Percentiles rank a stretch among this genome's conserved stretches.
Evolutionary conservation across 345 rosid genomes (phyloP).

Genomic region (Erodium maritimum): DNA sequence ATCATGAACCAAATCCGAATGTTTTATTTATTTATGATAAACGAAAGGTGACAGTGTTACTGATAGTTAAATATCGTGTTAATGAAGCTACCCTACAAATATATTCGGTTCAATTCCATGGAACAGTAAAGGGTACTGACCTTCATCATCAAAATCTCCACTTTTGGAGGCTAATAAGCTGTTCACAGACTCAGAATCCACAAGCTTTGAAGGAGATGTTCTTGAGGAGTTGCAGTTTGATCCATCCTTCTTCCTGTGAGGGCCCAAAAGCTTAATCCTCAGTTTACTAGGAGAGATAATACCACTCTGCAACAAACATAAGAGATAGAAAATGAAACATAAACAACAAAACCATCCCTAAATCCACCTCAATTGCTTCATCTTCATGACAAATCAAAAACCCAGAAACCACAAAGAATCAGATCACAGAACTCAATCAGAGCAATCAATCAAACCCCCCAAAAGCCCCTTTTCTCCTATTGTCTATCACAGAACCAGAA

Average conservation of each 20-base stretch:
- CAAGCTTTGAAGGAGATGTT: conserved; percentile 84
- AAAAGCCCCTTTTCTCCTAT: background rate
- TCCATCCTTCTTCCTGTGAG: conserved; percentile 59
- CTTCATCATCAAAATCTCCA: conserved; percentile 42
- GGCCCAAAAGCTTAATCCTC: conserved; percentile 80
- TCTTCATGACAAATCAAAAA: too few species aligned
- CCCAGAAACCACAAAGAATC: too few species aligned
- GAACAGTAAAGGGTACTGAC: conserved; percentile 9
- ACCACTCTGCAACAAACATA: conserved; percentile 36
- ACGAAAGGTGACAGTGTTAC: too few species aligned
- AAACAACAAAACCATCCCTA: background rate
- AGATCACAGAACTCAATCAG: background rate
- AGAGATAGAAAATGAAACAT: background rate
- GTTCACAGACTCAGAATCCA: conserved; percentile 58
- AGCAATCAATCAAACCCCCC: background rate
- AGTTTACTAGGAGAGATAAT: conserved; percentile 82
- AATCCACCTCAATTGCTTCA: background rate
- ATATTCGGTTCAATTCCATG: too few species aligned
- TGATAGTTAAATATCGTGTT: too few species aligned
- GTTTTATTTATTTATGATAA: too few species aligned
- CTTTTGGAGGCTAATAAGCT: conserved; percentile 47
- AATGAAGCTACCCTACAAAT: too few species aligned
- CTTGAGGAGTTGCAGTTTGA: conserved; percentile 67
- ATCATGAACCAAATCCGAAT: too few species aligned
- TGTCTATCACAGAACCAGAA: conserved; percentile 7